Evolutionary conservation across 2,329 filamentous ascomycete species (phyloP).

Genomic region (Sclerotiophoma versabilis): DNA sequence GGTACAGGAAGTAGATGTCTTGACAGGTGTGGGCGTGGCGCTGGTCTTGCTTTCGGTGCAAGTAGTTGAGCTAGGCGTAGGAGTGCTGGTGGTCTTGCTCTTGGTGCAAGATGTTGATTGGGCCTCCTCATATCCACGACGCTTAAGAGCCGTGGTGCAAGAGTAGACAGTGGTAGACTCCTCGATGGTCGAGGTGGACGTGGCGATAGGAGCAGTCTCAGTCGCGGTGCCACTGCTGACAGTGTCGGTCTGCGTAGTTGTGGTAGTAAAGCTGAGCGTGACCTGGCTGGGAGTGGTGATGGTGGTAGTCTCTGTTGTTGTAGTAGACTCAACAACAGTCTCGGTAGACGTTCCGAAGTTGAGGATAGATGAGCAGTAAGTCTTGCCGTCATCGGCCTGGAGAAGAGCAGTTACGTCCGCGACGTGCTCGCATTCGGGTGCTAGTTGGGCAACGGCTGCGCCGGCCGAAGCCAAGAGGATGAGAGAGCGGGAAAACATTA

Average conservation of each 20-base stretch:
- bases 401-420: conserved; percentile 9
- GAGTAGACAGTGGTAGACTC: conserved; percentile 12
- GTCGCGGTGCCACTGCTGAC: conserved; percentile 9
- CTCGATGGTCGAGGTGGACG: background rate
- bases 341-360: conserved; percentile 12
- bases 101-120: conserved; percentile 16
- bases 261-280: conserved; percentile 7
- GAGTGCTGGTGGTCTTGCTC: conserved; percentile 12
- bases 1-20: conserved; percentile 9
- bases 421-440: conserved; percentile 15
- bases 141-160: conserved; percentile 8
- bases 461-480: conserved; percentile 16
- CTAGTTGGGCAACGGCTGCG: conserved; percentile 14
- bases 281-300: conserved; percentile 18
- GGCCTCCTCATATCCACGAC: conserved; percentile 6
- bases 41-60: conserved; percentile 12
- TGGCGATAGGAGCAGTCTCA: conserved; percentile 11
- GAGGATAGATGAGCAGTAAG: conserved; percentile 15
- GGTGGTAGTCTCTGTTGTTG: conserved; percentile 11
- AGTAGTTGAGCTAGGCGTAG: conserved; percentile 7
- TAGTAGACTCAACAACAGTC: conserved; percentile 11
- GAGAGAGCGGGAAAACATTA: conserved; percentile 17
- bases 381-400: conserved; percentile 12
- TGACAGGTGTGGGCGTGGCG: conserved; percentile 1
- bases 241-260: conserved; percentile 12